phyloP scores from a whole-genome alignment of 202 grass and related monocot species.

The Bolboschoenoplectus hybrid region DNA sequence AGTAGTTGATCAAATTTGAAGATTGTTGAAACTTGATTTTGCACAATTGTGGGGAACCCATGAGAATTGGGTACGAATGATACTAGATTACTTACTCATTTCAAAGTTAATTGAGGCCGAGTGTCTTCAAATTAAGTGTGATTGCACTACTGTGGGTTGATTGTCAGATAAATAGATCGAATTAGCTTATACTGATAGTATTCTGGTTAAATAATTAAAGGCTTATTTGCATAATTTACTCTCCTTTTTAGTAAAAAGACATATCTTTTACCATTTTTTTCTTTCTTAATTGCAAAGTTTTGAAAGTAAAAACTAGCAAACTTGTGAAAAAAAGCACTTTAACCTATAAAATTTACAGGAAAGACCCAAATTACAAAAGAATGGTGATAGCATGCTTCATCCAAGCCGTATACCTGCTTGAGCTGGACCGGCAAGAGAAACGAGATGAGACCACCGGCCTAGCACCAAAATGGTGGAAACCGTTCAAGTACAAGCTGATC shows the following conservation, averaged over 20 bases:
- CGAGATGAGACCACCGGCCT: conserved; percentile 67
- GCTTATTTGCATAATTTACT: background rate
- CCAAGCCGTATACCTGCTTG: conserved; percentile 83
- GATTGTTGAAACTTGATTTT: background rate
- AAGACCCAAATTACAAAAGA: conserved; percentile 87
- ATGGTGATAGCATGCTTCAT: conserved; percentile 97
- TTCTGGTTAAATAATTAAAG: conserved; percentile 9
- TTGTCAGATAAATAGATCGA: background rate
- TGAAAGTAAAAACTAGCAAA: background rate
- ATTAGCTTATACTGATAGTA: background rate
- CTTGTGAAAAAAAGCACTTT: background rate
- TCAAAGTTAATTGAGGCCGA: background rate
- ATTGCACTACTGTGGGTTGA: background rate
- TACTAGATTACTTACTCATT: background rate
- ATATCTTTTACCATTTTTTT: background rate
- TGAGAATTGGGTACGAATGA: background rate
- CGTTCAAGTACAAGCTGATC: conserved; percentile 87
- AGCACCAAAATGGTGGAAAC: conserved; percentile 91
- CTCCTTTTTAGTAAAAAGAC: background rate
- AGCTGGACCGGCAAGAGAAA: conserved; percentile 83
- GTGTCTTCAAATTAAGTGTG: background rate
- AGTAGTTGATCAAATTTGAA: background rate
- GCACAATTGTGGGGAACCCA: background rate
- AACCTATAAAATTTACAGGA: conserved; percentile 56
- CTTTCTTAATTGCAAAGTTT: background rate